Base-by-base conservation (phyloP, 179 eudicot genomes). In the Spinacia oleracea region DNA sequence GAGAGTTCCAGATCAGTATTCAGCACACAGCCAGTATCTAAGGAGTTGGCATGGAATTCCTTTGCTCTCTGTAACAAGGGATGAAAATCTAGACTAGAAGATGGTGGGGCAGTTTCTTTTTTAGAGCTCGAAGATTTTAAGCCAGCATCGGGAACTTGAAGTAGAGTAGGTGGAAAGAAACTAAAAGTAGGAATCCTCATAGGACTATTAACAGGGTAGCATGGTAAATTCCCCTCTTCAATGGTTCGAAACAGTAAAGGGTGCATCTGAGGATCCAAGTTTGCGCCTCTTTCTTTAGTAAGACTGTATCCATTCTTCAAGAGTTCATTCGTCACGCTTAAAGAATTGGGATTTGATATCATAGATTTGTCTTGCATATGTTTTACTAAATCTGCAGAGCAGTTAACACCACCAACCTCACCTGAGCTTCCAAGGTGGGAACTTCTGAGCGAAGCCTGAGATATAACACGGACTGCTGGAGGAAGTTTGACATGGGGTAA, bases 401-500 rank as follows among this genome's bases (percentile, higher is more conserved):
- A 80, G 73, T 81, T 65, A 40, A 81, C 67, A 76, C 80, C 74
- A 55, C 77, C 72, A 83, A 74, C 73, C 75, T 70, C 86, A 60
- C 74, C 42, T 43, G 87, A 79, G 75, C 88, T 58, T 75, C 85
- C 88, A 77, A 77, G 83, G 66, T 87, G 91, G 63, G 87, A 87
- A 76, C 75, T 84, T 83, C 85, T 88, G 76, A 92, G 83, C 79
- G 92, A 88, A 72, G 96, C 90, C 82, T 89, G 93, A 60, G 98
- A 85, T 81, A 96, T 96, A 55, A 96, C 80, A 56, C 98, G 93
- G 63, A 91, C 99, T 70, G 97, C 89, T 68, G 99, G 87, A 63
- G 99, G 99, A 79, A 96, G 98, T 87, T 93, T 93, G 62, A 96
- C 94, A 84, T 98, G 99, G 76, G 99, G 99, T 86, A 96, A 86